Evolutionary conservation across 2,329 filamentous ascomycete species (phyloP).

Genomic region (Nemania serpens): DNA sequence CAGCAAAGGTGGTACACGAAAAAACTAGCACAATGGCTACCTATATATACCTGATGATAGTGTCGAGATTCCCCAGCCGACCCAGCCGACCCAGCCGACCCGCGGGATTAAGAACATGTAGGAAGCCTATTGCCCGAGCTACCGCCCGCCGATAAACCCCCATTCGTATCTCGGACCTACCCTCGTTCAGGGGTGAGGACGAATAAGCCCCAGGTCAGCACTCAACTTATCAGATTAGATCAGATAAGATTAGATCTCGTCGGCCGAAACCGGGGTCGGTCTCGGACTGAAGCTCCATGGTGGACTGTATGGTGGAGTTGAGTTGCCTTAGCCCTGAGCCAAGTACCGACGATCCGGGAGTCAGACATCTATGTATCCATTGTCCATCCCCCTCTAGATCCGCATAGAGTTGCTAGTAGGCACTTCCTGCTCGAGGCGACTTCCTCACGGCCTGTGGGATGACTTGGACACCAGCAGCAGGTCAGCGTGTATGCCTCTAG

Average conservation of each 20-base stretch:
- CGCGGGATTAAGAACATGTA: neutral
- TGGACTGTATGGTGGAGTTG: neutral
- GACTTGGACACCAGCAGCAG: too few species aligned
- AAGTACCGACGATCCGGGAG: neutral
- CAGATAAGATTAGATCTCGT: conserved; percentile 39
- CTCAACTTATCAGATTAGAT: conserved; percentile 25
- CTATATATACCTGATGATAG: neutral
- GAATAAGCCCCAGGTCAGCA: neutral
- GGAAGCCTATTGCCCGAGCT: neutral
- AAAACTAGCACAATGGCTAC: neutral
- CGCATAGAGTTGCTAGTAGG: too few species aligned
- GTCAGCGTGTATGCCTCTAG: too few species aligned
- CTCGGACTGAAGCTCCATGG: neutral
- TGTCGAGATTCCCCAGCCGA: neutral
- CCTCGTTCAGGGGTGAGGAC: conserved; percentile 1
- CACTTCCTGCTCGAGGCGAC: too few species aligned
- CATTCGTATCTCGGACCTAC: neutral
- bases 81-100: neutral
- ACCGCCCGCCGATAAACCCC: neutral
- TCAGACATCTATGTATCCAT: neutral
- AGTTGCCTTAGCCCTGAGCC: neutral
- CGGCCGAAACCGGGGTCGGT: neutral
- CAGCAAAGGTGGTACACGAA: neutral
- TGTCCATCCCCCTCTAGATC: neutral
- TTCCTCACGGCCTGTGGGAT: too few species aligned